Evolutionary conservation across 2,329 filamentous ascomycete species (phyloP).

Genomic region (Epichloe scottii): DNA sequence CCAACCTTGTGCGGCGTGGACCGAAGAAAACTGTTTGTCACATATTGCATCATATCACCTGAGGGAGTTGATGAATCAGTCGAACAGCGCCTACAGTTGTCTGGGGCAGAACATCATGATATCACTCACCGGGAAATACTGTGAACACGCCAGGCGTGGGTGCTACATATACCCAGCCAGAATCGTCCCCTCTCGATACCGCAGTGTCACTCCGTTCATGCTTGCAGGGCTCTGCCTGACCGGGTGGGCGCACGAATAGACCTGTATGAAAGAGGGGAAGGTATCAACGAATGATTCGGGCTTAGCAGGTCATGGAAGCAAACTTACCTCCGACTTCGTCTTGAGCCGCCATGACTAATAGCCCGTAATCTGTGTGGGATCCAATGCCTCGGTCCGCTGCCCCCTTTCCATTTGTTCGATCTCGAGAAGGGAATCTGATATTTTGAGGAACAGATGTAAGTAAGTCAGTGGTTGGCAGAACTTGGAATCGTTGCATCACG

Average conservation of each 20-base stretch:
- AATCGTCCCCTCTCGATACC: constrained; percentile 30
- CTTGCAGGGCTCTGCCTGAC: constrained; percentile 28
- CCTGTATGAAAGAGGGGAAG: constrained; percentile 11
- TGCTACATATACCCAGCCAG: constrained; percentile 35
- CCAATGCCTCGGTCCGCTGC: constrained; percentile 37
- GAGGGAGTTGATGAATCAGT: not conserved
- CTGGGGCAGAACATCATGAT: not conserved
- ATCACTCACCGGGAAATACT: constrained; percentile 31
- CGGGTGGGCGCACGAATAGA: constrained; percentile 33
- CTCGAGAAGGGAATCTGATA: constrained; percentile 18
- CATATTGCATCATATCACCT: constrained; percentile 41
- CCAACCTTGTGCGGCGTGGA: constrained; percentile 39
- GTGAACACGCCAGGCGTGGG: constrained; percentile 32
- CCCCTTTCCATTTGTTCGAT: constrained; percentile 33
- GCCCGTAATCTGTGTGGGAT: constrained; percentile 38
- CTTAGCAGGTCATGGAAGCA: not conserved
- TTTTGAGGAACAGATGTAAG: not conserved
- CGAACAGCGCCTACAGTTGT: not conserved
- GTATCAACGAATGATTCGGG: not conserved
- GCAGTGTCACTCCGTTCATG: constrained; percentile 30
- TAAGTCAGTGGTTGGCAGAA: not conserved
- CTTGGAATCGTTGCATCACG: not conserved
- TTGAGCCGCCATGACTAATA: constrained; percentile 37
- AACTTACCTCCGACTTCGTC: constrained; percentile 33
- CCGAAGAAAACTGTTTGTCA: constrained; percentile 31